Base-by-base conservation (phyloP, 2,329 filamentous ascomycete genomes). In the Teratosphaeria epicoccoides region DNA sequence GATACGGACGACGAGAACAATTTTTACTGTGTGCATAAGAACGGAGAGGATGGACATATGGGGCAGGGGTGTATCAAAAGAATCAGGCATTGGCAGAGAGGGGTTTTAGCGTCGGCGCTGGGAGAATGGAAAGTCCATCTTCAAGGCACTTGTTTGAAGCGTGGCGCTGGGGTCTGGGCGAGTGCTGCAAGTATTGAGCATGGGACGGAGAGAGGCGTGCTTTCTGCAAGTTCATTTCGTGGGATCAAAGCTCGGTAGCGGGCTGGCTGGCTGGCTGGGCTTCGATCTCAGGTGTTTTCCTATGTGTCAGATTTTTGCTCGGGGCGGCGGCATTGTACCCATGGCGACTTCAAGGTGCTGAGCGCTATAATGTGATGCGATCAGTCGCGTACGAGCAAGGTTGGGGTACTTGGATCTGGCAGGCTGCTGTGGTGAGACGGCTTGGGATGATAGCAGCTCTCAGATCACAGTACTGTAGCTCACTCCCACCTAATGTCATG, bases 71-170 rank as follows among this genome's bases (percentile, higher is more conserved):
- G 44, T 24, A 40, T 17, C 33, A 40, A 40, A 40, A 40, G 33
- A 40, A 40, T 20, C n/a, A n/a, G 44, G 44, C 44, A 24, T 46
- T n/a, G 22, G 44, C 23, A n/a, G 44, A 24, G 44, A 46, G n/a
- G n/a, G 29, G 12, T 24, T 46, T 46, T 46, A 46, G 44, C 44
- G 44, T 46, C 44, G 44, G 44, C 44, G 44, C 44, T 46, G 44
- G 44, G 23, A 46, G 43, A 46, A 46, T 14, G 44, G 44, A 28
- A 24, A 9, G 44, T 40, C 33, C 14, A 40, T 40, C 33, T 14
- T 40, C 33, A 17, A 40, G 14, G 33, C 33, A 40, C 33, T 40
- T 40, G 14, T 40, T 40, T 40, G 20, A 14, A 40, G 33, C 33
- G 33, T 40, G 33, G 33, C 33, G 33, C 33, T 40, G 33, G 33